Base-by-base conservation (phyloP, 2,329 filamentous ascomycete species). In the Lecanosticta acicola region DNA sequence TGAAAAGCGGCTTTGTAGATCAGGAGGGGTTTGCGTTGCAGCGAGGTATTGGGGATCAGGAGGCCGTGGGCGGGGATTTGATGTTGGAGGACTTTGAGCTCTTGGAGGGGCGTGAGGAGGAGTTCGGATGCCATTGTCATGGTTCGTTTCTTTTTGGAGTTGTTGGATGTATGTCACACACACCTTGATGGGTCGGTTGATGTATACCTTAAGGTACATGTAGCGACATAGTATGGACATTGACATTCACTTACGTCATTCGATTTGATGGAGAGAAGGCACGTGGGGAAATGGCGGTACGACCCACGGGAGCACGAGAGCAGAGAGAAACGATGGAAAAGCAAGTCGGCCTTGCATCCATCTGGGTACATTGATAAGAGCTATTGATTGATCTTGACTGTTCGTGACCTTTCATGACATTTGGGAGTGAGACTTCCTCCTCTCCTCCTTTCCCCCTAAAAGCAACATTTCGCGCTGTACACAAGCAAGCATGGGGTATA, bases 1-100 rank as follows among this genome's bases (percentile, higher is more conserved):
- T 67, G 62, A 55, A 85, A 84, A 29, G 71, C 77, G 11, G 66
- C 69, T 59, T 81, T 80, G 65, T 86, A 86, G 61, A 85, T 79
- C 36, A 84, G 61, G 19, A 87, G 71, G 0, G 82, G 81, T 51
- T 79, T 80, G 44, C 74, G 66, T 58, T 81, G 77, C 44, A 83
- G 73, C 3, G 77, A 78, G 32, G 80, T 83, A 62, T 87, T 87
- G 16, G 83, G 82, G 29, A 80, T 71, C 13, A 52, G 46, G 3
- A 71, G 66, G 19, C 65, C 62, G 63, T 80, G 74, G 10, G 74
- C 66, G 3, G 80, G 76, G 48, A 87, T 85, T 19, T 73, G 68
- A 60, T 82, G 74, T 14, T 68, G 71, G 32, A 77, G 77, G n/a
- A 84, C 68, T 21, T 67, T 67, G 46, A 86, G 71, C 3, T 75